Conservation (phyloP, 306 rosid genomes). For the Sphenostylis stenocarpa region DNA sequence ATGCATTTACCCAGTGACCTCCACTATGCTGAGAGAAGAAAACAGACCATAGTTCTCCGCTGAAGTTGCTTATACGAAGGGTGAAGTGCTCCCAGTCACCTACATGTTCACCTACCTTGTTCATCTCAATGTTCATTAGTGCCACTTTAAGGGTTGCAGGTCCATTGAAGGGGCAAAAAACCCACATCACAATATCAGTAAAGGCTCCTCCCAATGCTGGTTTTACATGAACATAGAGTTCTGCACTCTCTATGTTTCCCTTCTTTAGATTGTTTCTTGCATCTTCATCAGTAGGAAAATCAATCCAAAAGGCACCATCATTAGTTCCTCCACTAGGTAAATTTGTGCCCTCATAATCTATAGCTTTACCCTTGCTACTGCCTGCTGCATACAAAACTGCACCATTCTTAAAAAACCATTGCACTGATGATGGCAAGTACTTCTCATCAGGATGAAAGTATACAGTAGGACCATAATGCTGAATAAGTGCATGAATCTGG, state of each 20-base stretch:
- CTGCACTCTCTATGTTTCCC: conserved; percentile 75
- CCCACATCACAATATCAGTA: conserved; percentile 93
- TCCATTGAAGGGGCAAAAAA: conserved; percentile 93
- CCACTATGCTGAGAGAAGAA: conserved; percentile 94
- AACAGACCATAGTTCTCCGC: conserved; percentile 78
- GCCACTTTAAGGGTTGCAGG: conserved; percentile 76
- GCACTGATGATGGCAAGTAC: conserved; percentile 89
- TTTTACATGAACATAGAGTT: conserved; percentile 81
- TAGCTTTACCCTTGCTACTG: conserved; percentile 30
- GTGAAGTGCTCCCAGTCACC: conserved; percentile 99
- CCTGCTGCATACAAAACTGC: conserved; percentile 53
- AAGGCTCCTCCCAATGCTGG: conserved; percentile 90
- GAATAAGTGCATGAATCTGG: conserved; percentile 79
- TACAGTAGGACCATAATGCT: conserved; percentile 88
- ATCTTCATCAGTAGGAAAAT: conserved; percentile 64
- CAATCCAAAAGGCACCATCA: conserved; percentile 79
- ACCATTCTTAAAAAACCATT: conserved; percentile 90
- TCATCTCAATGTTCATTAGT: conserved; percentile 61
- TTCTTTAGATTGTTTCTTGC: conserved; percentile 47
- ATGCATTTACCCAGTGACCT: conserved; percentile 78
- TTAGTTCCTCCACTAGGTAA: conserved; percentile 73
- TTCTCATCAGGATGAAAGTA: conserved; percentile 85
- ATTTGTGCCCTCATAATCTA: conserved; percentile 59
- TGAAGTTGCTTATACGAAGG: conserved; percentile 84
- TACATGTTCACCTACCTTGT: conserved; percentile 81